Evolutionary conservation across 495 filamentous ascomycete genomes (phyloP).

Genomic region (Aspergillus carlsbadensis): DNA sequence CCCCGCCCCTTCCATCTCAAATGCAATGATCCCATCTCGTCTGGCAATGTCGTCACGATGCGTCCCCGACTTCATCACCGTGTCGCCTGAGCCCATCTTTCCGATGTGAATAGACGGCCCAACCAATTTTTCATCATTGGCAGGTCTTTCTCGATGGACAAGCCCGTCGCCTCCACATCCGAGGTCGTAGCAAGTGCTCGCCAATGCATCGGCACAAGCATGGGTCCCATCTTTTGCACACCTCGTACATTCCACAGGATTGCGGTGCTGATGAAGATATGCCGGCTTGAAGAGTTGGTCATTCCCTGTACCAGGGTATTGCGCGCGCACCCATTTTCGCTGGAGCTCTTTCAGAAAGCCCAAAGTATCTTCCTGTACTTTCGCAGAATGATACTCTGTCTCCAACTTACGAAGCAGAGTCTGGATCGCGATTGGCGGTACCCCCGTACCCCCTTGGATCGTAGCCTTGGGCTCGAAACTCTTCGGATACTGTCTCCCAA

Average conservation of each 20-base stretch:
- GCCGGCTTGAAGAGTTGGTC: background rate
- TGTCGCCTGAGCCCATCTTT: constrained; percentile 29
- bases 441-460: constrained; percentile 12
- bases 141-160: background rate
- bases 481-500: constrained; percentile 25
- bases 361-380: background rate
- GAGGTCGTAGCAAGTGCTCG: background rate
- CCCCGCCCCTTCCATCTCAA: constrained; percentile 44
- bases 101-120: constrained; percentile 21
- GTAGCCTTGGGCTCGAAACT: constrained; percentile 22
- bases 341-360: background rate
- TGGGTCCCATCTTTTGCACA: background rate
- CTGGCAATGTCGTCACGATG: constrained; percentile 27
- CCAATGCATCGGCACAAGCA: background rate
- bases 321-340: background rate
- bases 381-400: background rate
- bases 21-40: constrained; percentile 28
- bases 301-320: background rate
- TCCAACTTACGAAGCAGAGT: background rate
- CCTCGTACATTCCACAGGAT: background rate
- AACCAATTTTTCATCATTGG: background rate
- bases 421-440: constrained; percentile 11
- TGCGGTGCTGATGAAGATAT: background rate
- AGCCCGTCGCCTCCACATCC: background rate
- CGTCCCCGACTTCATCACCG: constrained; percentile 30